phyloP scores from a whole-genome alignment of 345 rosid species.

The Carallia brachiata region DNA sequence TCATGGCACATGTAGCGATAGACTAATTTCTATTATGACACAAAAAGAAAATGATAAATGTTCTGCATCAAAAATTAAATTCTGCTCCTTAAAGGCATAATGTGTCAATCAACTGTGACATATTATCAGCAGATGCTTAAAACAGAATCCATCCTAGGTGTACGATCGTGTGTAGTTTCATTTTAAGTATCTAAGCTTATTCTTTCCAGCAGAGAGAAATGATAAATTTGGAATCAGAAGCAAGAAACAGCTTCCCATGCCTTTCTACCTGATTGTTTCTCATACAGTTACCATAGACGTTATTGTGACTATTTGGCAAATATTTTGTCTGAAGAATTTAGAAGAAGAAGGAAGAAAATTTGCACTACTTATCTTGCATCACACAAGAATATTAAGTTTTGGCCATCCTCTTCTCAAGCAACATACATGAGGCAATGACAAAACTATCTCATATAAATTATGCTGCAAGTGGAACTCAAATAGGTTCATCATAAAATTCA shows the following conservation, averaged over 20 bases:
- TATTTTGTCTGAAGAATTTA: too few species aligned
- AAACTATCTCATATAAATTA: not conserved
- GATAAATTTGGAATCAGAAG: not conserved
- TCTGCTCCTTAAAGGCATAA: not conserved
- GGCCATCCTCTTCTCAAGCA: not conserved
- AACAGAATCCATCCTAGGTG: not conserved
- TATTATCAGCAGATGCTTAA: not conserved
- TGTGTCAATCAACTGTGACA: not conserved
- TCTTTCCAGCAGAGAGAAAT: not conserved
- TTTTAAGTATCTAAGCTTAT: not conserved
- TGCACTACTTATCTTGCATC: too few species aligned
- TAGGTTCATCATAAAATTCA: too few species aligned
- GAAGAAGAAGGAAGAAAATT: too few species aligned
- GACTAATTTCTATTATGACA: not conserved
- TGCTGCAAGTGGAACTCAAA: not conserved
- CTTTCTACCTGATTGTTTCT: not conserved
- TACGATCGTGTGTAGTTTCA: not conserved
- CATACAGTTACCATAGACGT: not conserved
- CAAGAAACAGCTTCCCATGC: not conserved
- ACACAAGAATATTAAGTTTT: too few species aligned
- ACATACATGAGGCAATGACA: constrained; percentile 1
- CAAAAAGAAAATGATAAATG: not conserved
- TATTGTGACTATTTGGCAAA: not conserved
- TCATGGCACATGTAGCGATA: not conserved
- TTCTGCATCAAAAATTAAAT: not conserved